These are phyloP conservation scores for Amanita molliuscula DNA, from an alignment of 768 basidiomycete species.

Conservation along the genomic window DNA sequence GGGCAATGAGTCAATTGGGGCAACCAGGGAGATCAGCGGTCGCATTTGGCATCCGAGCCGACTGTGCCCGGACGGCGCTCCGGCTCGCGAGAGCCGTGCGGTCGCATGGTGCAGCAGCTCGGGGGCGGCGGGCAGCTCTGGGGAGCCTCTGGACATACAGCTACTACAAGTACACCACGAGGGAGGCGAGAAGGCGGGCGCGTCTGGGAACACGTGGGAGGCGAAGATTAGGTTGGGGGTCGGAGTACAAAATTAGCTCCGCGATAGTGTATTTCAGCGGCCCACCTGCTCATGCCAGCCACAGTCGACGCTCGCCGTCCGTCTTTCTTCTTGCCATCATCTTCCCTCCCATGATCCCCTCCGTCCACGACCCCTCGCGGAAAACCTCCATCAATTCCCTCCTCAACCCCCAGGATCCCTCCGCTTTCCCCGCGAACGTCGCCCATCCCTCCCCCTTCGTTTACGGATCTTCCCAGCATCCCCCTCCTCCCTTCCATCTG, in stretches of 20 bases:
- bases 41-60: not conserved
- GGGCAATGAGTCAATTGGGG: not conserved
- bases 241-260: conserved; percentile 8
- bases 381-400: conserved; percentile 32
- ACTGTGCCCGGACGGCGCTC: conserved; percentile 2
- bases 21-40: conserved; percentile 6
- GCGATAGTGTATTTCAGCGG: conserved; percentile 9
- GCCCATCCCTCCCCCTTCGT: not conserved
- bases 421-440: conserved; percentile 14
- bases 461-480: conserved; percentile 9
- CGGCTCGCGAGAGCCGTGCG: not conserved
- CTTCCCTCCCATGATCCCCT: conserved; percentile 17
- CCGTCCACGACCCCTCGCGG: conserved; percentile 25
- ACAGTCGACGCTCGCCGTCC: not conserved
- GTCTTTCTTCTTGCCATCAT: not conserved
- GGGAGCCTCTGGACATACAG: not conserved
- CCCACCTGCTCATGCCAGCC: conserved; percentile 1
- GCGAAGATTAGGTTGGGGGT: conserved; percentile 3
- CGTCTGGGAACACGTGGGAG: conserved; percentile 1
- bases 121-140: not conserved
- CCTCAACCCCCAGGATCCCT: conserved; percentile 29
- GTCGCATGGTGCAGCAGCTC: not conserved
- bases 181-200: not conserved
- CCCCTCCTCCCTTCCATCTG: conserved; percentile 36
- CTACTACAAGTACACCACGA: not conserved